Conservation (phyloP, 805 yeast genomes). For the Candida silvatica region DNA sequence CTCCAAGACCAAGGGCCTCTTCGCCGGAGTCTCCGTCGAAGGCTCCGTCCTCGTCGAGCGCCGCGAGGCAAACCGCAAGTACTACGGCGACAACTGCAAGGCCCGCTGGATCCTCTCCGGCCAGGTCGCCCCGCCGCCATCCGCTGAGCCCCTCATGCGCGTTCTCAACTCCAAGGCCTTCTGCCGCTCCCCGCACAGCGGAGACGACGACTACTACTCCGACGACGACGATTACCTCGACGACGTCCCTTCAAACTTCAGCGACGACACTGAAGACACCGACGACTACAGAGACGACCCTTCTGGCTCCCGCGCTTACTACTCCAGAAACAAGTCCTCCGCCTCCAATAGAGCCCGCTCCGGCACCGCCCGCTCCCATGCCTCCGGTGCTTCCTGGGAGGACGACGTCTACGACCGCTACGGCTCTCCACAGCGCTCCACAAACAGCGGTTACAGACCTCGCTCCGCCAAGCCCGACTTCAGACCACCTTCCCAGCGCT, state of each 20-base stretch:
- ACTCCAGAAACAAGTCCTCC: conserved; percentile 7
- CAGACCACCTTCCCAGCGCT: conserved; percentile 15
- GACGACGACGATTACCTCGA: conserved; percentile 65
- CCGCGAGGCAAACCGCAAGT: conserved; percentile 93
- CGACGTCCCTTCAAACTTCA: conserved; percentile 66
- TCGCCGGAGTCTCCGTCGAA: conserved; percentile 95
- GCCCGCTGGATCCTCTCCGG: conserved; percentile 84
- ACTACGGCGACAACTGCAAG: conserved; percentile 82
- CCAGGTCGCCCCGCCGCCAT: conserved; percentile 87
- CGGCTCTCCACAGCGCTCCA: conserved; percentile 16
- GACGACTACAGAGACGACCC: conserved; percentile 21
- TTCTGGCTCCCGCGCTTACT: conserved; percentile 25
- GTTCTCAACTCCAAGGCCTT: conserved; percentile 83
- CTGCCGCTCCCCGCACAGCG: conserved; percentile 32
- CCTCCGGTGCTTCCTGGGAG: conserved; percentile 56
- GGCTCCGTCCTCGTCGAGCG: conserved; percentile 96
- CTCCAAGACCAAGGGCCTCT: conserved; percentile 92
- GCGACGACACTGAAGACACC: conserved; percentile 37
- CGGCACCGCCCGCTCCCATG: not conserved
- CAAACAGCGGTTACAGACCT: conserved; percentile 21
- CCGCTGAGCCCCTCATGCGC: conserved; percentile 78
- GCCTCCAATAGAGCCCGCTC: not conserved
- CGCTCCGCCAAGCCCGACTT: conserved; percentile 25
- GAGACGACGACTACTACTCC: conserved; percentile 39
- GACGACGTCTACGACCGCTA: conserved; percentile 72